Conservation (phyloP, 208 protist genomes). For the Leptomonas pyrrhocoris region DNA sequence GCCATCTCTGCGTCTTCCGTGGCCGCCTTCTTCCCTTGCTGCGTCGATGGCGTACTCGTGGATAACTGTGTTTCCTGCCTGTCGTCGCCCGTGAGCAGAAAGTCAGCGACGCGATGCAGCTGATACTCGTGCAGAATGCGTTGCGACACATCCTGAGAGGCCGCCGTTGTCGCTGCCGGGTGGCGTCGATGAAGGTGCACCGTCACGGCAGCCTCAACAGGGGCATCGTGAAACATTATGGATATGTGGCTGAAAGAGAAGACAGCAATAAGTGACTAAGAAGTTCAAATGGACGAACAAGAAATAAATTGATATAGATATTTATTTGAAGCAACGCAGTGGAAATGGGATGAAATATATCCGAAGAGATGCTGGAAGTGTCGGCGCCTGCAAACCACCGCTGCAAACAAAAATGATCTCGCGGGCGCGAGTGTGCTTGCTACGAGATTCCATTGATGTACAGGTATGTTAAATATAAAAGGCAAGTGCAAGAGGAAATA, state of each 20-base stretch:
- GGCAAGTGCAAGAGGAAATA: too few relatives aligned
- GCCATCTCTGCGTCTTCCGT: background rate
- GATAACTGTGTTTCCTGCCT: too few relatives aligned
- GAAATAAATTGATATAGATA: too few relatives aligned
- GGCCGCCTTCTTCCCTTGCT: too few relatives aligned
- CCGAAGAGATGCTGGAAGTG: too few relatives aligned
- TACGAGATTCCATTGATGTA: too few relatives aligned
- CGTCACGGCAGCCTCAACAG: conserved; percentile 47
- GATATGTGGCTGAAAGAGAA: too few relatives aligned
- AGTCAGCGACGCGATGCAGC: conserved; percentile 31
- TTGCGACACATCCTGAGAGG: background rate
- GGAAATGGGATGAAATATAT: too few relatives aligned
- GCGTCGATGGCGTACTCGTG: background rate
- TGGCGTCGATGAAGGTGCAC: conserved; percentile 45
- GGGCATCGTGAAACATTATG: conserved; percentile 79
- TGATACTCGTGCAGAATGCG: conserved; percentile 32
- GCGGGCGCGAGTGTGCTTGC: too few relatives aligned
- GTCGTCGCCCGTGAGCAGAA: conserved; percentile 21
- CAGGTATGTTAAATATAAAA: too few relatives aligned
- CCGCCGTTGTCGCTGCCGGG: background rate
- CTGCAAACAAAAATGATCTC: too few relatives aligned
- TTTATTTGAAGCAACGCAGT: too few relatives aligned
- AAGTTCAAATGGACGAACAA: background rate
- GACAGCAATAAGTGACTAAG: conserved; percentile 9
- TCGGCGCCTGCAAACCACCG: background rate